These are phyloP conservation scores for Xerocomus subilludens DNA, from an alignment of 1,284 basidiomycete species.

Conservation along the genomic window DNA sequence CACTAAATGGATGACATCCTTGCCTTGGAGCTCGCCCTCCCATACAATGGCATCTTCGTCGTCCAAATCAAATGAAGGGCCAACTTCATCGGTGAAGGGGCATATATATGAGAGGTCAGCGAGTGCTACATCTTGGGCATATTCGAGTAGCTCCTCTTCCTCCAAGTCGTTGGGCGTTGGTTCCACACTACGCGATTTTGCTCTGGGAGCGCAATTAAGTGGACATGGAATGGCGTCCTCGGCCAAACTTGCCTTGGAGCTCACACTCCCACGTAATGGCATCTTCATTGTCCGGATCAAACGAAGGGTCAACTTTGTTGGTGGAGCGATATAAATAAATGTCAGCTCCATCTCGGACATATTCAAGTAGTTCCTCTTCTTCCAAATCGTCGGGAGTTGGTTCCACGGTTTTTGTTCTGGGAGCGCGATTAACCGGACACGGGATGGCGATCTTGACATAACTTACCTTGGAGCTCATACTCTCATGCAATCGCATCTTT, in stretches of 20 bases:
- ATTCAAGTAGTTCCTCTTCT: slow-evolving; percentile 68
- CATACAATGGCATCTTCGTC: slow-evolving; percentile 69
- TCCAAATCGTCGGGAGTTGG: slow-evolving; percentile 61
- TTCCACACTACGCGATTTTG: slow-evolving; percentile 34
- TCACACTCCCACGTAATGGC: slow-evolving; percentile 68
- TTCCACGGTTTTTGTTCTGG: slow-evolving; percentile 34
- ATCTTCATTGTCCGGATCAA: slow-evolving; percentile 76
- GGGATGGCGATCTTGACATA: background rate
- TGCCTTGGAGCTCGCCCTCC: slow-evolving; percentile 62
- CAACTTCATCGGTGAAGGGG: slow-evolving; percentile 56
- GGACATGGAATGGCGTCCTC: background rate
- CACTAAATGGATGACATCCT: background rate
- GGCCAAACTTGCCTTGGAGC: slow-evolving; percentile 54
- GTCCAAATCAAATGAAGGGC: slow-evolving; percentile 77
- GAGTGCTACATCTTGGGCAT: slow-evolving; percentile 64
- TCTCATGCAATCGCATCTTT: slow-evolving; percentile 72
- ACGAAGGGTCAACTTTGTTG: slow-evolving; percentile 75
- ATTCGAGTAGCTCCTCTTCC: slow-evolving; percentile 68
- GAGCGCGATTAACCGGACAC: slow-evolving; percentile 2
- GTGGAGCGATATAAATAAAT: slow-evolving; percentile 58
- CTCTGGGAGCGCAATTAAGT: slow-evolving; percentile 22
- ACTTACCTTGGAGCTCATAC: slow-evolving; percentile 53
- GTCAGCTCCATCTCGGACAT: slow-evolving; percentile 65
- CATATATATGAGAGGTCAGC: slow-evolving; percentile 66
- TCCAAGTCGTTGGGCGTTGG: slow-evolving; percentile 61